Conservation (phyloP, 768 basidiomycete species). For the Clitopilus hobsonii region DNA sequence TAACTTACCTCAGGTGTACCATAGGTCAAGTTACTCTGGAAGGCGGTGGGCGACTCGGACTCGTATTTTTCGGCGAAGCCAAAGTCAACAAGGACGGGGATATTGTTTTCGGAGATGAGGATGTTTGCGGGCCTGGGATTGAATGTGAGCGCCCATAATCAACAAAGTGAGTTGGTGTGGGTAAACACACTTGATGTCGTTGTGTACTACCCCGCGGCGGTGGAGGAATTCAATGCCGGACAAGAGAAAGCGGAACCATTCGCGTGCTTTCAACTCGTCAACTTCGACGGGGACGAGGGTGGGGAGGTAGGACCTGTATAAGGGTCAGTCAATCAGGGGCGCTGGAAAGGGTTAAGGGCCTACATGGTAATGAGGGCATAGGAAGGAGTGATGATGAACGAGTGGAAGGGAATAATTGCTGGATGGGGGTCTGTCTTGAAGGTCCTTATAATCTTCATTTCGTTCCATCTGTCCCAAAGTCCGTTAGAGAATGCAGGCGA, state of each 20-base stretch:
- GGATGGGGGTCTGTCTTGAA: slow-evolving; percentile 87
- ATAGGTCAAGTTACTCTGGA: slow-evolving; percentile 79
- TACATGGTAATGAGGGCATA: slow-evolving; percentile 93
- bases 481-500: slow-evolving; percentile 1
- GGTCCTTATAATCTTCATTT: slow-evolving; percentile 91
- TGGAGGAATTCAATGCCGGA: slow-evolving; percentile 85
- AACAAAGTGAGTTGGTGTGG: slow-evolving; percentile 4
- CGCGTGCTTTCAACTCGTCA: slow-evolving; percentile 66
- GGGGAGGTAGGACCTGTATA: slow-evolving; percentile 78
- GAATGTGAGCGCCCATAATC: neutral
- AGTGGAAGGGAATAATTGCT: slow-evolving; percentile 88
- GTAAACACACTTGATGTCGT: slow-evolving; percentile 83
- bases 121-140: slow-evolving; percentile 82
- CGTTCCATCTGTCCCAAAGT: slow-evolving; percentile 70
- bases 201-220: slow-evolving; percentile 79
- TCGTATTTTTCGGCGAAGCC: slow-evolving; percentile 93
- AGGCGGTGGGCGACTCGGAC: slow-evolving; percentile 53
- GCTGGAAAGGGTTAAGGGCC: slow-evolving; percentile 24
- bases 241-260: slow-evolving; percentile 80
- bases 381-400: slow-evolving; percentile 88
- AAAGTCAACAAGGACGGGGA: slow-evolving; percentile 92
- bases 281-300: slow-evolving; percentile 86
- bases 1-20: slow-evolving; percentile 83
- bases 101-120: slow-evolving; percentile 68
- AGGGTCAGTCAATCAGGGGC: slow-evolving; percentile 7